Evolutionary conservation across 2,329 filamentous ascomycete species (phyloP), one percentile per base, ranked within the genome.

Genomic region (Aspergillus pseudonomiae): DNA sequence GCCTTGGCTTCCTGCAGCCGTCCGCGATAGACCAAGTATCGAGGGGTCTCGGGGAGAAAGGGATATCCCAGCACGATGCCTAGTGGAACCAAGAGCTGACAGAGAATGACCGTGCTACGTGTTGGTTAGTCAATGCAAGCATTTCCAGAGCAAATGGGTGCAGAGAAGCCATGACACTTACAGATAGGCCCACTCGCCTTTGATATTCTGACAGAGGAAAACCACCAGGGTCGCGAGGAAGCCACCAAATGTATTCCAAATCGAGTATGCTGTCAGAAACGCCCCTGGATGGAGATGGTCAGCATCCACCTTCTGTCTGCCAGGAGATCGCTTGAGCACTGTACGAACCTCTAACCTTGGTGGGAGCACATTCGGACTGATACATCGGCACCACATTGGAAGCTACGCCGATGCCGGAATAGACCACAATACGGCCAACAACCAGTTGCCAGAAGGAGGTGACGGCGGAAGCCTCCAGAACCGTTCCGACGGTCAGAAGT

Each of bases 31-130:
- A 57, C 41, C 55, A 57, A 34, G 34, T 36, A 57, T 16, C 41
- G 41, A 9, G 55, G 55, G 6, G 55, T 43, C 39, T 57, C 55
- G 11, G 61, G 56, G 12, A 60, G 21, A 34, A 63, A 24, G 3
- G 24, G 14, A 28, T 36, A 46, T 24, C 60, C 32, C 26, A 57
- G 11, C 21, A 24, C 43, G 21, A 46, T 46, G 5, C 43, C 43
- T 46, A 46, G 3, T 3, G 43, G 43, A 24, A 46, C 43, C 2
- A 46, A 24, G 4, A 46, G 43, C 21, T 46, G 43, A 24, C 43
- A 46, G 21, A 46, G n/a, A 46, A 24, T 46, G 12, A 46, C 43
- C 1, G 43, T 24, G 11, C 21, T 46, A 24, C 1, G 10, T 21
- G 43, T 3, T 3, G 5, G 3, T 46, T 3, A 24, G 43, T 21